Evolutionary conservation across 108 stramenopile genomes (phyloP), one percentile per base, ranked within the genome.

Genomic region (Cylindrotheca fusiformis): DNA sequence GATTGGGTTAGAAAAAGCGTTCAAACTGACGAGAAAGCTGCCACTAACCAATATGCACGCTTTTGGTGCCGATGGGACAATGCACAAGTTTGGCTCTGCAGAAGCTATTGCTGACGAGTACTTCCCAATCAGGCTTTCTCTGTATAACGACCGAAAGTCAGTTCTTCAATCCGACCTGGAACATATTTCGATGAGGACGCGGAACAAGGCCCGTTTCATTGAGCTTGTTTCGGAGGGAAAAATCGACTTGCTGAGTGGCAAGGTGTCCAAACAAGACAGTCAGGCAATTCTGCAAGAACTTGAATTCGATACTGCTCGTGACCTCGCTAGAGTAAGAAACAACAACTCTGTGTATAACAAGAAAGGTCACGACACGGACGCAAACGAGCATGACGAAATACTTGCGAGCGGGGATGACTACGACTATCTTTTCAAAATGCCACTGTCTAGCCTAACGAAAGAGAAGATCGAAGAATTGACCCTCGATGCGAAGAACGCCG

Each of bases 31-130:
- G 18, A 75, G 83, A 24, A 69, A 58, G 24, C 58, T 95, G 4
- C 71, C 58, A 5, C 77, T 79, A 14, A 80, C 86, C 18, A 97
- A 97, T 67, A 97, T 97, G 97, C 84, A 97, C 78, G 86, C 92
- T 3, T 95, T 95, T 67, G 82, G 88, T 50, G 24, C 60, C 8
- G 32, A 68, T 46, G 79, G 79, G 55, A 36, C 22, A 27, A 92
- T 97, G 44, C 64, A 60, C 60, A 77, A 82, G 26, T 96, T 82
- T 61, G 56, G 71, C 4, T 74, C 77, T 6, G 76, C 92, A 10
- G 71, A 83, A 58, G 66, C 79, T 29, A 91, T 96, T 54, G 82
- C 86, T 17, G 87, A 93, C 31, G 80, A 57, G 1, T 94, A 72
- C 66, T 96, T 90, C 60, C 90, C 90, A 5, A 68, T 80, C 3